These are phyloP conservation scores for Pontederia paniculata DNA, from an alignment of 176 grass and related monocot genomes.

Conservation along the genomic window DNA sequence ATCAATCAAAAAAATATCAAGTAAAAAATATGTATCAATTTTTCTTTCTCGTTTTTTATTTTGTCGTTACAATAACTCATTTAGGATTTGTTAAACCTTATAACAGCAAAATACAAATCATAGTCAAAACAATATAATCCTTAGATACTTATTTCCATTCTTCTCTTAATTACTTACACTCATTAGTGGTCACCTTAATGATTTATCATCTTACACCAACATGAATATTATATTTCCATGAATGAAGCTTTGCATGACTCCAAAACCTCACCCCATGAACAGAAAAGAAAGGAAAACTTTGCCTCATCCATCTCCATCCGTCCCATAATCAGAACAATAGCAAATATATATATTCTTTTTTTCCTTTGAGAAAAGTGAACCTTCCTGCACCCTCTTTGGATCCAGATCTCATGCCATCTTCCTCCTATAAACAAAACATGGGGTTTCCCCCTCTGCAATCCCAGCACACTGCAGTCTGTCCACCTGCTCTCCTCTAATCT, in stretches of 20 bases:
- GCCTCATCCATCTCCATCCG: slow-evolving; percentile 15
- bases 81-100: too few relatives aligned
- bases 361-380: slow-evolving; percentile 24
- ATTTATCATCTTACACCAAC: slow-evolving; percentile 11
- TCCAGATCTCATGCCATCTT: slow-evolving; percentile 76
- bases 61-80: too few relatives aligned
- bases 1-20: too few relatives aligned
- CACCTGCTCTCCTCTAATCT: slow-evolving; percentile 2
- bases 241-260: slow-evolving; percentile 5
- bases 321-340: slow-evolving; percentile 16
- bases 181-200: slow-evolving; percentile 14
- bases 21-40: too few relatives aligned
- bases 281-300: slow-evolving; percentile 9
- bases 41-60: too few relatives aligned
- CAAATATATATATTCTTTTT: too few relatives aligned
- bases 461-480: slow-evolving; percentile 42
- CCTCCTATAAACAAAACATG: slow-evolving; percentile 89
- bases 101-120: too few relatives aligned
- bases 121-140: too few relatives aligned
- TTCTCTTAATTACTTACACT: neutral
- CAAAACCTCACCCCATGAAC: slow-evolving; percentile 19
- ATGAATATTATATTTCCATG: slow-evolving; percentile 21
- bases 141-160: too few relatives aligned
- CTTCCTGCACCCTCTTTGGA: slow-evolving; percentile 34
- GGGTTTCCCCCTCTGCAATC: slow-evolving; percentile 66